Conservation (phyloP, 768 basidiomycete genomes). For the Calocybe indica region DNA sequence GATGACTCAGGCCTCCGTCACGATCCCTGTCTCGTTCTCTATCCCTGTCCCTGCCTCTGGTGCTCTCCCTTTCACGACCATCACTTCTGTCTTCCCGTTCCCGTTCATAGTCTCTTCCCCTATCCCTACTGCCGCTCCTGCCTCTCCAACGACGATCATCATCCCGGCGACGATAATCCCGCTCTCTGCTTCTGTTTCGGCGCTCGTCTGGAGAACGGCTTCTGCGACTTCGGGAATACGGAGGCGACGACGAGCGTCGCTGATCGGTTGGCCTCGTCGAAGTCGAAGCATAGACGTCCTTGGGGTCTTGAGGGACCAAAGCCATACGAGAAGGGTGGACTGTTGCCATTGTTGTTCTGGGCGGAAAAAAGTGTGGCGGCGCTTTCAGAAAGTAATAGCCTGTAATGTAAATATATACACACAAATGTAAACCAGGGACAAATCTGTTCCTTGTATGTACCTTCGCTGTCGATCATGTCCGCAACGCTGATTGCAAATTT, state of each 20-base stretch:
- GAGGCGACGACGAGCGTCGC: slow-evolving; percentile 42
- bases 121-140: slow-evolving; percentile 15
- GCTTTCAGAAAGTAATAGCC: too few species aligned
- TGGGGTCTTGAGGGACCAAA: slow-evolving; percentile 48
- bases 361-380: too few species aligned
- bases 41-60: slow-evolving; percentile 11
- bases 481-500: too few species aligned
- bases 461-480: too few species aligned
- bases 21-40: slow-evolving; percentile 7
- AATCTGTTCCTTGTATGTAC: too few species aligned
- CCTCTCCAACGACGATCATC: slow-evolving; percentile 12
- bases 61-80: slow-evolving; percentile 10
- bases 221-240: slow-evolving; percentile 4
- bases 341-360: slow-evolving; percentile 46
- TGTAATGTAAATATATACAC: too few species aligned
- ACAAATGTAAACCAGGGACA: too few species aligned
- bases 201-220: slow-evolving; percentile 20
- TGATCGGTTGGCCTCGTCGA: slow-evolving; percentile 7
- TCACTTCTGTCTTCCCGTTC: slow-evolving; percentile 8
- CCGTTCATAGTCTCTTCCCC: slow-evolving; percentile 10
- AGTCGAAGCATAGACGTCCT: slow-evolving; percentile 11
- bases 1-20: slow-evolving; percentile 8
- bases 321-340: slow-evolving; percentile 71
- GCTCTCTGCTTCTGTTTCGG: slow-evolving; percentile 26
- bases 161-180: slow-evolving; percentile 18